Percentiles rank a stretch among this genome's conserved stretches.
These are phyloP conservation scores for Corylus heterophylla DNA, from an alignment of 306 rosid genomes.

Conservation along the genomic window DNA sequence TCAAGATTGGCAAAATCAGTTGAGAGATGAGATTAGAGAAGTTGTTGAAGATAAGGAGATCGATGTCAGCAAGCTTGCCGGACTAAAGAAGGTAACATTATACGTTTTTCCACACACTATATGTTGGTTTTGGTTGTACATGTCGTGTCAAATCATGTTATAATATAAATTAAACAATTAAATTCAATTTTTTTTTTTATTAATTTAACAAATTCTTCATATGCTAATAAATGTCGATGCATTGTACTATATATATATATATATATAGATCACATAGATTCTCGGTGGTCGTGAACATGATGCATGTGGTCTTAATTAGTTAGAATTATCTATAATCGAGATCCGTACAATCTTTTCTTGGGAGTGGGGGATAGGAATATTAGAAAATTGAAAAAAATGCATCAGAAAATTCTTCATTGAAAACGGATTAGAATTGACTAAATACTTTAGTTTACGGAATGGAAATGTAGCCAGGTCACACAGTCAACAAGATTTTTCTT, in stretches of 20 bases:
- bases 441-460: background rate
- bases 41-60: slow-evolving; percentile 52
- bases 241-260: no score
- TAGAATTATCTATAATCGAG: no score
- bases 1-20: slow-evolving; percentile 66
- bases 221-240: no score
- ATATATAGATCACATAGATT: no score
- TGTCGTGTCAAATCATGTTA: no score
- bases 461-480: background rate
- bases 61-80: slow-evolving; percentile 51
- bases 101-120: background rate
- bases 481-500: no score
- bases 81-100: slow-evolving; percentile 61
- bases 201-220: no score
- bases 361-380: background rate
- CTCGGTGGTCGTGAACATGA: no score
- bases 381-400: background rate
- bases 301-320: no score
- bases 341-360: no score
- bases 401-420: background rate
- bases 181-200: no score
- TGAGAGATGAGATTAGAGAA: slow-evolving; percentile 71
- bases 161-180: no score
- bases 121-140: background rate
- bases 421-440: background rate